Percentiles rank a stretch among this genome's conserved stretches.
These are phyloP conservation scores for Boletus subcaerulescens DNA, from an alignment of 768 basidiomycete genomes.

Conservation along the genomic window DNA sequence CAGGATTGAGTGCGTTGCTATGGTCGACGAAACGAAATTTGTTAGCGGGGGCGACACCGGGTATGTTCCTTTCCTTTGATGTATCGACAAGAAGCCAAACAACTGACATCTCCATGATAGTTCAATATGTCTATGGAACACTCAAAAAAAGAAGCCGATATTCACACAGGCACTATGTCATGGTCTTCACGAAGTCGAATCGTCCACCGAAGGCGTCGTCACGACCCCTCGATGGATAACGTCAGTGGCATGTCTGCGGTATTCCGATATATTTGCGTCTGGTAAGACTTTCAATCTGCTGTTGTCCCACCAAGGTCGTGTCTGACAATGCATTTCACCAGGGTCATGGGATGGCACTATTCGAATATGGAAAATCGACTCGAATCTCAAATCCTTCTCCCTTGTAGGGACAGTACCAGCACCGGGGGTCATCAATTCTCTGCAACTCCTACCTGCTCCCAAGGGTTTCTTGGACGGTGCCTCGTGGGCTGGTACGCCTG, in stretches of 20 bases:
- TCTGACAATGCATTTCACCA: constrained; percentile 29
- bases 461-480: constrained; percentile 40
- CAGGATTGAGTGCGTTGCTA: constrained; percentile 85
- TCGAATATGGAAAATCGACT: constrained; percentile 88
- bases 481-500: constrained; percentile 35
- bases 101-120: constrained; percentile 27
- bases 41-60: constrained; percentile 95
- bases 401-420: constrained; percentile 61
- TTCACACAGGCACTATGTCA: constrained; percentile 87
- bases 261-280: constrained; percentile 88
- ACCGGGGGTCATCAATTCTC: constrained; percentile 83
- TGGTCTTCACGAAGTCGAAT: constrained; percentile 70
- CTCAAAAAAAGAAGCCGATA: constrained; percentile 90
- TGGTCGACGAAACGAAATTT: constrained; percentile 94
- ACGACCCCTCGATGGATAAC: constrained; percentile 90
- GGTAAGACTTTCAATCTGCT: constrained; percentile 43
- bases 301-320: not conserved
- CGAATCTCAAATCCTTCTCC: constrained; percentile 73
- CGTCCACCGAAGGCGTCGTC: constrained; percentile 72
- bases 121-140: constrained; percentile 91
- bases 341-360: constrained; percentile 93
- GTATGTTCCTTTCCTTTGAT: constrained; percentile 42
- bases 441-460: constrained; percentile 70
- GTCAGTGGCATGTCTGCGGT: constrained; percentile 73
- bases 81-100: not conserved